phyloP scores from a whole-genome alignment of 441 rosid genomes.

The Cnidoscolus chayamansa region DNA sequence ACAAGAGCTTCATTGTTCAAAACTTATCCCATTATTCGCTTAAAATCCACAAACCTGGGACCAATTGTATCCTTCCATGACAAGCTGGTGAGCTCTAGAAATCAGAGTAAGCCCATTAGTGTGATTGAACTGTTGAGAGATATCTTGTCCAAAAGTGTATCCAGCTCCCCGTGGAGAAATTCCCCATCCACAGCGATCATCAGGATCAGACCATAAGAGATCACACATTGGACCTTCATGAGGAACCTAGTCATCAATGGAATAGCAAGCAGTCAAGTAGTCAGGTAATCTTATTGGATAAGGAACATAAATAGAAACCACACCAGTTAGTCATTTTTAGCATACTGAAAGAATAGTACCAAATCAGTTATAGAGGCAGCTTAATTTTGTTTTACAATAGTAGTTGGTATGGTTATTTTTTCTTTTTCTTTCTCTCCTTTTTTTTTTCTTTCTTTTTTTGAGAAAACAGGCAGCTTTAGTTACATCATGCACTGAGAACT shows the following conservation, averaged over 20 bases:
- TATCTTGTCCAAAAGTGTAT: constrained; percentile 63
- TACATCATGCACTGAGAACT: background rate
- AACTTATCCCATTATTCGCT: background rate
- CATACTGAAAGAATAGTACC: background rate
- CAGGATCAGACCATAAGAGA: constrained; percentile 76
- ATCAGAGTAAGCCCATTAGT: constrained; percentile 57
- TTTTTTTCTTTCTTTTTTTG: too few species aligned
- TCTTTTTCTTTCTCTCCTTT: too few species aligned
- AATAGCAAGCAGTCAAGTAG: constrained; percentile 9
- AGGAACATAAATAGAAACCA: background rate
- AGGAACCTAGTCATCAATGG: constrained; percentile 42
- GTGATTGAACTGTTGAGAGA: constrained; percentile 58
- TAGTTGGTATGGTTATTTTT: too few species aligned
- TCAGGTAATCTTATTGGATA: constrained; percentile 2
- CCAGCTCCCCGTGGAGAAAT: constrained; percentile 70
- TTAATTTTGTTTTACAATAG: too few species aligned
- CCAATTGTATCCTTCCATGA: constrained; percentile 75
- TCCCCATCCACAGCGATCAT: constrained; percentile 70
- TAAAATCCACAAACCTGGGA: constrained; percentile 43
- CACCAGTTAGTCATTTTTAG: background rate
- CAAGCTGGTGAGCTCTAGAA: constrained; percentile 70
- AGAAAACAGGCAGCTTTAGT: too few species aligned
- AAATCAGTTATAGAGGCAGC: background rate
- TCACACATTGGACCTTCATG: constrained; percentile 80
- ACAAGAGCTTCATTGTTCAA: background rate